These are phyloP conservation scores for Penicillium aurantiogriseum DNA, from an alignment of 2,329 filamentous ascomycete genomes.

Conservation along the genomic window DNA sequence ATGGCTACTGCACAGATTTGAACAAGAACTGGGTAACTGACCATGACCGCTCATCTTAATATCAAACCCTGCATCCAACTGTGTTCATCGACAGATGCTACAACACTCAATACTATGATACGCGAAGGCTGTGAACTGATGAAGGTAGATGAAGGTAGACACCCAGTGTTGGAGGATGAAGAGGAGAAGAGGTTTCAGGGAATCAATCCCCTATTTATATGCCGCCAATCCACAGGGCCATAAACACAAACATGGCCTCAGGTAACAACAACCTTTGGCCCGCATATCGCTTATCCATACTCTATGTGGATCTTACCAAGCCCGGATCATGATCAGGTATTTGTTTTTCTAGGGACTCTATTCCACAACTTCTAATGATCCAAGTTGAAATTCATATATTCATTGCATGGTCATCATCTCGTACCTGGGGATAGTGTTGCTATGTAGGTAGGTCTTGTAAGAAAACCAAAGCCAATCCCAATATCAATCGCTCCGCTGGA, in stretches of 20 bases:
- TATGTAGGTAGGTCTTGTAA: too few species aligned
- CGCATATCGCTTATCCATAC: neutral
- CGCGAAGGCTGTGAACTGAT: neutral
- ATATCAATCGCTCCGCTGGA: conserved; percentile 5
- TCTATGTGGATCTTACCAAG: neutral
- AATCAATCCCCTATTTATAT: neutral
- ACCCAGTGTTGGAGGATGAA: neutral
- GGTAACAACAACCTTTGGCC: too few species aligned
- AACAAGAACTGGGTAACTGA: too few species aligned
- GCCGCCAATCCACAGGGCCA: neutral
- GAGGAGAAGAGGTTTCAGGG: neutral
- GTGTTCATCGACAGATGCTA: neutral
- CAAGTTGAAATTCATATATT: neutral
- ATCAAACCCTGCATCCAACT: neutral
- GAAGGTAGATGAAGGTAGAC: too few species aligned
- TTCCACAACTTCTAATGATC: too few species aligned
- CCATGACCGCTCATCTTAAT: fast-evolving
- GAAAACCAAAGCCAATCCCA: neutral
- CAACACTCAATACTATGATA: neutral
- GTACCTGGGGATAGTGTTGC: neutral
- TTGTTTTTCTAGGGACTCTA: neutral
- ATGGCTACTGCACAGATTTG: neutral
- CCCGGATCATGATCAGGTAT: neutral
- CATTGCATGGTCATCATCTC: neutral
- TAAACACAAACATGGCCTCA: neutral